Evolutionary conservation across 352 stramenopile species (phyloP).

Genomic region (Globisporangium iwayamae): DNA sequence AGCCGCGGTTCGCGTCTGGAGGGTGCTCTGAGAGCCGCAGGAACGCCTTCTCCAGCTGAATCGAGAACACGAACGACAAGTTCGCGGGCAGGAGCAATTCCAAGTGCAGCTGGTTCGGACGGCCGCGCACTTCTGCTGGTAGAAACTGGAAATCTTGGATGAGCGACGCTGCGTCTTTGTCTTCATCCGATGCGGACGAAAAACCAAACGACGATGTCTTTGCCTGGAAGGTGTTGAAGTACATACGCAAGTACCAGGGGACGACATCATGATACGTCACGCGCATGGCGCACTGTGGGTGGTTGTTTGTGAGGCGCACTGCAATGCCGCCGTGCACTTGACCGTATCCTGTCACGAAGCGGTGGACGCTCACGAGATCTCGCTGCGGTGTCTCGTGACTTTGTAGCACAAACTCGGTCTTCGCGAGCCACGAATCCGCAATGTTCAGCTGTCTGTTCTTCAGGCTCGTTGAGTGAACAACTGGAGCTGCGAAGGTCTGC

Average conservation of each 20-base stretch:
- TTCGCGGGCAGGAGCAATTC: slow-evolving; percentile 48
- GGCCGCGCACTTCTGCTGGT: slow-evolving; percentile 49
- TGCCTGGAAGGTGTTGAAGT: slow-evolving; percentile 65
- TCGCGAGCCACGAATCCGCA: slow-evolving; percentile 15
- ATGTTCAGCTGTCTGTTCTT: slow-evolving; percentile 8
- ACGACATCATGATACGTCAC: slow-evolving; percentile 74
- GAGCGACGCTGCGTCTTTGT: slow-evolving; percentile 15
- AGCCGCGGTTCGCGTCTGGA: slow-evolving; percentile 83
- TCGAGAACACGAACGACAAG: slow-evolving; percentile 52
- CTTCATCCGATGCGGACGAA: neutral
- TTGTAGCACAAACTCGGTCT: neutral
- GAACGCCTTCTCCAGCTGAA: slow-evolving; percentile 83
- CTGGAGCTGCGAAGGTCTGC: neutral
- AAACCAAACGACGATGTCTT: slow-evolving; percentile 9
- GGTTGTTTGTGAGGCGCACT: slow-evolving; percentile 58
- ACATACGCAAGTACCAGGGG: slow-evolving; percentile 79
- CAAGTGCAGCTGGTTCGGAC: slow-evolving; percentile 59
- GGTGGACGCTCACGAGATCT: slow-evolving; percentile 53
- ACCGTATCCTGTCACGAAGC: slow-evolving; percentile 73
- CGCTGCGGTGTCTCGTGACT: slow-evolving; percentile 9
- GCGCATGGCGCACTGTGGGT: slow-evolving; percentile 40
- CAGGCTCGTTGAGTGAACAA: slow-evolving; percentile 14
- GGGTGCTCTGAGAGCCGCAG: slow-evolving; percentile 79
- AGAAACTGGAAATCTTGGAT: slow-evolving; percentile 42
- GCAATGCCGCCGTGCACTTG: slow-evolving; percentile 74